A percentile compares a stretch with the other conserved stretches of the same genome.
Evolutionary conservation across 768 basidiomycete genomes (phyloP).

Genomic region (Mycena vulgaris): DNA sequence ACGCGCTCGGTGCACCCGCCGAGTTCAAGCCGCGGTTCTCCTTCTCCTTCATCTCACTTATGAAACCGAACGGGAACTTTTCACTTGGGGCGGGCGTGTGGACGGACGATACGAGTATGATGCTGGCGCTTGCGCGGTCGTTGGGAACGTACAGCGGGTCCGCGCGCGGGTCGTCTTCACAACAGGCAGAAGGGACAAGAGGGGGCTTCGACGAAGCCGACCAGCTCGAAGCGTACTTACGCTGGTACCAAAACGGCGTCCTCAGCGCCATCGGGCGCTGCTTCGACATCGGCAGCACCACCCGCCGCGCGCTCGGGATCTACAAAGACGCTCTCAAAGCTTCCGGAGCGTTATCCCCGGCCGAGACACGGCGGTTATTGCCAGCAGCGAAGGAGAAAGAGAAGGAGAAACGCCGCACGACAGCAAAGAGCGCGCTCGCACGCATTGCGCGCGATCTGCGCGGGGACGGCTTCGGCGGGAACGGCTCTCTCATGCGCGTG

Average conservation of each 20-base stretch:
- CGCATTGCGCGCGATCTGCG: slow-evolving; percentile 48
- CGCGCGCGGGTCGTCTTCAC: slow-evolving; percentile 9
- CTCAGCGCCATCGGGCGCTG: slow-evolving; percentile 54
- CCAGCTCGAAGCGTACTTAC: too few relatives aligned
- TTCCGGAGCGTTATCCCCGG: slow-evolving; percentile 20
- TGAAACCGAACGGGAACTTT: slow-evolving; percentile 59
- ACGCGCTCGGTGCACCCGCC: too few relatives aligned
- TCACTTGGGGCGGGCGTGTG: slow-evolving; percentile 55
- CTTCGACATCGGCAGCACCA: too few relatives aligned
- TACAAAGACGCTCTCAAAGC: slow-evolving; percentile 39
- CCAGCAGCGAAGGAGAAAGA: slow-evolving; percentile 21
- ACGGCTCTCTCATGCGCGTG: slow-evolving; percentile 63
- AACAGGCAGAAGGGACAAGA: slow-evolving; percentile 21
- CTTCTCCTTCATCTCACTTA: slow-evolving; percentile 54
- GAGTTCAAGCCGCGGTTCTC: slow-evolving; percentile 57
- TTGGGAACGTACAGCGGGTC: slow-evolving; percentile 48
- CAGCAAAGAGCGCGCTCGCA: slow-evolving; percentile 44
- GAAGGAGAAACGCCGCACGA: slow-evolving; percentile 15
- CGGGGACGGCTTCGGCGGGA: slow-evolving; percentile 49
- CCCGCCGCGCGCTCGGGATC: slow-evolving; percentile 50
- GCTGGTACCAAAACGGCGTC: slow-evolving; percentile 52
- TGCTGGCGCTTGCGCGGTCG: slow-evolving; percentile 60
- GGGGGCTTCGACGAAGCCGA: slow-evolving; percentile 54
- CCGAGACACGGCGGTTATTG: slow-evolving; percentile 25
- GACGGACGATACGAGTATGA: slow-evolving; percentile 67